Evolutionary conservation across 176 grass and related monocot genomes (phyloP), one percentile per base, ranked within the genome.

Genomic region (Guadua angustifolia): DNA sequence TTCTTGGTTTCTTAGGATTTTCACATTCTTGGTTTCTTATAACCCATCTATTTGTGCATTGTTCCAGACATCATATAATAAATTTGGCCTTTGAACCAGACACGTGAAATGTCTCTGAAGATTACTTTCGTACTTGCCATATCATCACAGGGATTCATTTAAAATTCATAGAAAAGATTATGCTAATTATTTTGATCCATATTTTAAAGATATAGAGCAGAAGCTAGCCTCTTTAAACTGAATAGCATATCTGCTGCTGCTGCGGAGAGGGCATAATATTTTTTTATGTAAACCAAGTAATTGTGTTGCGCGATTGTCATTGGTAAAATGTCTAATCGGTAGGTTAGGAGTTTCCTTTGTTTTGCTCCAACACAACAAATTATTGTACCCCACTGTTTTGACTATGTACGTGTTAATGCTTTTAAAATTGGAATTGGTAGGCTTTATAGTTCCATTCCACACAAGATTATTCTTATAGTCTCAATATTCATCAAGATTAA

Each of bases 251-350:
- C 42, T 47, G 4, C 43, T 79, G 42, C 61, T 19, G 11, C 4
- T 63, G 14, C 9, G 12, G 51, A 18, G 13, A 53, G 55, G 26
- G 15, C 9, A 51, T 57, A 56, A 19, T 44, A 44, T 19, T 7
- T 29, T 45, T n/a, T 73, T 50, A 63, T 50, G 69, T 83, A 63
- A 74, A 50, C 22, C 24, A 21, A 58, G 33, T 81, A 81, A 69
- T 11, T 45, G 52, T 18, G 17, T 47, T 55, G n/a, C 69, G 15
- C 2, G 12, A 2, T 60, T 26, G 26, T 7, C 3, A 38, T 42
- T 49, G 12, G 15, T 51, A 60, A 68, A 78, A 55, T 59, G 25
- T 55, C 9, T 58, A 61, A 60, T 35, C 16, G 24, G 40, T 39
- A 58, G 38, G 18, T 15, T 10, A 74, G 19, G 59, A 74, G 19